Evolutionary conservation across 148 eudicot genomes (phyloP).

Genomic region (Fagopyrum homotropicum): DNA sequence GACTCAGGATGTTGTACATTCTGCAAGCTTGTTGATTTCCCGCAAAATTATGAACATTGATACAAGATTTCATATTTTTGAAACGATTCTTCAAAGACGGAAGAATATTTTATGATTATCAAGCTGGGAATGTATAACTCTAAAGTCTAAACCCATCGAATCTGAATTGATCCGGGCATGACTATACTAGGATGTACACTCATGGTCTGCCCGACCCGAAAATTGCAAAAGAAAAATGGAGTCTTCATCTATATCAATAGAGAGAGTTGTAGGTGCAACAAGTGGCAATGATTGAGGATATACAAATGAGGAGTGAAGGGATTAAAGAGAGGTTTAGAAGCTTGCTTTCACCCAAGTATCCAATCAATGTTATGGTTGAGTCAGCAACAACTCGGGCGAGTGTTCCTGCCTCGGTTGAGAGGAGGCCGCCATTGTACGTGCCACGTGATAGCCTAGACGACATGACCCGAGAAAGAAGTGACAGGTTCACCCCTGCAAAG

Average conservation of each 20-base stretch:
- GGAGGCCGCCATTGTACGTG: conserved; percentile 22
- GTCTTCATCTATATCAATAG: conserved; percentile 3
- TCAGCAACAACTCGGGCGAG: conserved; percentile 30
- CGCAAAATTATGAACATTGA: too few species aligned
- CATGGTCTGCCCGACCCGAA: too few species aligned
- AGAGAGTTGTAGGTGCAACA: conserved; percentile 28
- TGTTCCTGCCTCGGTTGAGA: conserved; percentile 29
- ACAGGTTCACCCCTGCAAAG: conserved; percentile 25
- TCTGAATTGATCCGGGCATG: neutral
- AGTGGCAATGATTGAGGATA: conserved; percentile 22
- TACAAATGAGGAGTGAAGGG: conserved; percentile 22
- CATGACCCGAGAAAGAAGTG: conserved; percentile 28
- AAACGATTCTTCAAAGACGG: neutral
- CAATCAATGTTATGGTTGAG: conserved; percentile 22
- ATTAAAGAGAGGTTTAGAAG: conserved; percentile 22
- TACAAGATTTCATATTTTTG: neutral
- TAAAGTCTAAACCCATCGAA: neutral
- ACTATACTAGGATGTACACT: neutral
- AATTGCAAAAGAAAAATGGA: neutral
- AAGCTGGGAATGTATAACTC: neutral
- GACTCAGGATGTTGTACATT: too few species aligned
- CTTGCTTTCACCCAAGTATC: conserved; percentile 15
- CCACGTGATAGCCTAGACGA: conserved; percentile 28
- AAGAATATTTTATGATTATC: neutral
- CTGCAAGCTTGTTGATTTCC: too few species aligned